These are phyloP conservation scores for Crithidia sp. DNA, from an alignment of 208 protist species.

Conservation along the genomic window DNA sequence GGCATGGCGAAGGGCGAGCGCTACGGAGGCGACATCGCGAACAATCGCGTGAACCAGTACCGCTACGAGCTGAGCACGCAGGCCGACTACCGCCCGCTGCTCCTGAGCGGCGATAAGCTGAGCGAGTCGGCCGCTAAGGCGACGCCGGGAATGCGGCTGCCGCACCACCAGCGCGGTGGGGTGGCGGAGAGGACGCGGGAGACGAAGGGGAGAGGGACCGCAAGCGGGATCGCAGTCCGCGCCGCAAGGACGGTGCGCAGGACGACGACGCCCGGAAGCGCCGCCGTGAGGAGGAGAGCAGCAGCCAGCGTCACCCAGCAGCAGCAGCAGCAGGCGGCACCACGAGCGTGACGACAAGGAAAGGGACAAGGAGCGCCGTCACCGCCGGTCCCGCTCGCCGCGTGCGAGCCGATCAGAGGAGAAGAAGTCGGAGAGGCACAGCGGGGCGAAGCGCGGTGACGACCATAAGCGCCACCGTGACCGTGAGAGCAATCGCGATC, in stretches of 20 bases:
- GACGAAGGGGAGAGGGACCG: not conserved
- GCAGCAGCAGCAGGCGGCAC: not conserved
- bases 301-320: not conserved
- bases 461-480: not conserved
- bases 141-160: not conserved
- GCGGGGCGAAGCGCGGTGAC: not conserved
- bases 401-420: not conserved
- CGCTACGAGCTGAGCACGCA: conserved; percentile 71
- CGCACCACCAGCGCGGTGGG: not conserved
- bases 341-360: not conserved
- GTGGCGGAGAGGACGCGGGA: too few species aligned
- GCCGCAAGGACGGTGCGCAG: not conserved
- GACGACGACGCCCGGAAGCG: conserved; percentile 2
- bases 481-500: conserved; percentile 1
- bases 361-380: not conserved
- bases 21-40: conserved; percentile 51
- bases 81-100: conserved; percentile 56
- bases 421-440: not conserved
- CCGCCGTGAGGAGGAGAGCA: conserved; percentile 1
- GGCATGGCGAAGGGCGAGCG: conserved; percentile 50
- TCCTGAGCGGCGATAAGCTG: conserved; percentile 36
- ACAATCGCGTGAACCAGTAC: conserved; percentile 70
- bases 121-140: not conserved
- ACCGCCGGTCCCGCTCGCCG: not conserved
- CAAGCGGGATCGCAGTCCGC: conserved; percentile 6